Percentiles rank a stretch among this genome's conserved stretches.
These are phyloP conservation scores for Cryptococcus sp. DNA, from an alignment of 1,284 basidiomycete species.

Conservation along the genomic window DNA sequence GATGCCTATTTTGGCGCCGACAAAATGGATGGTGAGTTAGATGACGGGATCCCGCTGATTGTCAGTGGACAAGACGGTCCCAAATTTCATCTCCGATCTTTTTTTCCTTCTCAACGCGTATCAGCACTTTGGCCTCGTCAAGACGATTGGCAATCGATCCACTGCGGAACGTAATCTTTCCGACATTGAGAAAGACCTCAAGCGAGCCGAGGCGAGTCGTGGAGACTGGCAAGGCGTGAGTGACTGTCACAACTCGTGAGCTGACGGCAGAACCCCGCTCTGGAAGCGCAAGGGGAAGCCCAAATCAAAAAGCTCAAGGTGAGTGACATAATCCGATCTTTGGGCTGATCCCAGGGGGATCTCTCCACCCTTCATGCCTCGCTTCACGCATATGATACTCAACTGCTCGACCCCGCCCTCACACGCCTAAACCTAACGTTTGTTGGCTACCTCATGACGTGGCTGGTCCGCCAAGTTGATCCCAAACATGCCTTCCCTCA, in stretches of 20 bases:
- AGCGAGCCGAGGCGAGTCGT: constrained; percentile 66
- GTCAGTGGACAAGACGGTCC: constrained; percentile 19
- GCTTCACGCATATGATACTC: constrained; percentile 75
- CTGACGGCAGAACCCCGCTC: constrained; percentile 26
- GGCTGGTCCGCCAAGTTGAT: constrained; percentile 91
- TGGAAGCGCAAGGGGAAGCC: constrained; percentile 57
- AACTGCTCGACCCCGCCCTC: constrained; percentile 81
- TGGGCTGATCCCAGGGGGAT: constrained; percentile 53
- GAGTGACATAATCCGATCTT: constrained; percentile 11
- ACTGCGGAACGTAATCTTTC: constrained; percentile 67
- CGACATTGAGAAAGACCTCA: constrained; percentile 72
- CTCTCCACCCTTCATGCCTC: constrained; percentile 62
- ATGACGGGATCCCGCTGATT: not conserved
- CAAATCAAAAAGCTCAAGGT: constrained; percentile 68
- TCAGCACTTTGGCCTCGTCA: constrained; percentile 79
- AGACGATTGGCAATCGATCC: constrained; percentile 69
- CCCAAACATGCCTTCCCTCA: constrained; percentile 74
- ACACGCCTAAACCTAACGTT: constrained; percentile 76
- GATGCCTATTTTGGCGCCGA: constrained; percentile 60
- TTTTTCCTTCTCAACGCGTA: constrained; percentile 83
- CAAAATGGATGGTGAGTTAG: constrained; percentile 42
- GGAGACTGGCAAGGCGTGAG: constrained; percentile 63
- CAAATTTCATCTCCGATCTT: constrained; percentile 91
- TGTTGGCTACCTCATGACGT: constrained; percentile 84
- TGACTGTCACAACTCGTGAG: constrained; percentile 7